phyloP scores from a whole-genome alignment of 768 basidiomycete genomes.

The Mycena alexandri region DNA sequence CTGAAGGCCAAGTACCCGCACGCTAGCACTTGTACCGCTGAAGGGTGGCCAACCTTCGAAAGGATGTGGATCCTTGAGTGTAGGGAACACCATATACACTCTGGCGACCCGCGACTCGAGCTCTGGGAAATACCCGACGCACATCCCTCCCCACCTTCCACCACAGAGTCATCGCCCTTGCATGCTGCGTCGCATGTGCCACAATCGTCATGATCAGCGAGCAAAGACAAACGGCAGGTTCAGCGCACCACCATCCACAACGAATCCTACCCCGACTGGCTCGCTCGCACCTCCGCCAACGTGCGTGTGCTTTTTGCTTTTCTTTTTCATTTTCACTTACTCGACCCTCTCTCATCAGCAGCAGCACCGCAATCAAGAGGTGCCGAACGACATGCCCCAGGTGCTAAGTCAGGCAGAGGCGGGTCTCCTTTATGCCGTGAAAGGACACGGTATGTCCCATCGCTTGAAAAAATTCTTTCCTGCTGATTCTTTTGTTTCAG shows the following conservation, averaged over 20 bases:
- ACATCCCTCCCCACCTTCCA: background rate
- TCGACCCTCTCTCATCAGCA: background rate
- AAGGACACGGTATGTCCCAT: background rate
- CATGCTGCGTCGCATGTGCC: no score
- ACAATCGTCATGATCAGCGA: no score
- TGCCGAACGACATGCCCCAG: no score
- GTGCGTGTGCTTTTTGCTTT: no score
- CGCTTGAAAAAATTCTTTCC: no score
- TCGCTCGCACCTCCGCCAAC: no score
- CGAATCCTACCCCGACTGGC: no score
- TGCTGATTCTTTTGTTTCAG: background rate
- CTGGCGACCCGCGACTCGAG: background rate
- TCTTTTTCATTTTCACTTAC: no score
- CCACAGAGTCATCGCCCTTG: no score
- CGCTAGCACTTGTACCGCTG: background rate
- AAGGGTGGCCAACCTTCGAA: background rate
- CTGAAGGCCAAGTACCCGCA: background rate
- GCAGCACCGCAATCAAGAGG: background rate
- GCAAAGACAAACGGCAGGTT: no score
- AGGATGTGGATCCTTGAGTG: background rate
- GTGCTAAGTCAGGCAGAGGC: background rate
- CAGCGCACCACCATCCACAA: no score
- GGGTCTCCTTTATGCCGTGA: background rate
- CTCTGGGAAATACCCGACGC: no score
- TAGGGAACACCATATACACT: background rate